A percentile compares a stretch with the other conserved stretches of the same genome.
These are phyloP conservation scores for Coemansia sp. DNA, from an alignment of 192 early-diverging fungal genomes.

Conservation along the genomic window DNA sequence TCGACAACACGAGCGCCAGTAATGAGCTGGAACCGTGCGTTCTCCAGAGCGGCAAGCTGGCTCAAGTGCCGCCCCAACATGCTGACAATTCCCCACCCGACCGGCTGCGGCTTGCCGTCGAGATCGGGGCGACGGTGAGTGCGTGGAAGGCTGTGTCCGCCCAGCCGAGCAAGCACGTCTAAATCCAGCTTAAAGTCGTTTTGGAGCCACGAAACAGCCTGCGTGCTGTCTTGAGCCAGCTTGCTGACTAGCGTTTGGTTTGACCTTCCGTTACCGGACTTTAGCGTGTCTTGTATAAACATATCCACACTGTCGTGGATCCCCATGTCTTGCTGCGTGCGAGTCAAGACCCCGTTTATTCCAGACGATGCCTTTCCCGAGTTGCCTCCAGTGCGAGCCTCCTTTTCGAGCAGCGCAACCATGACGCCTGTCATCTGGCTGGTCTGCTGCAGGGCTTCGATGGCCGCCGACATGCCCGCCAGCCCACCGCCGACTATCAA, in stretches of 20 bases:
- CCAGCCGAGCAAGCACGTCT: conserved; percentile 80
- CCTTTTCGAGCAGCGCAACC: conserved; percentile 37
- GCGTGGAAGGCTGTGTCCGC: conserved; percentile 91
- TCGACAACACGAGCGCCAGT: conserved; percentile 80
- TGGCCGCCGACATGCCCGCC: conserved; percentile 37
- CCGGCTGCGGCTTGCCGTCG: conserved; percentile 69
- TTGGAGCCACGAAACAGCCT: conserved; percentile 92
- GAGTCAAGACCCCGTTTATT: conserved; percentile 92
- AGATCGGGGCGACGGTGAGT: conserved; percentile 72
- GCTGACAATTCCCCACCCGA: conserved; percentile 95
- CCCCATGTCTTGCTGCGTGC: conserved; percentile 66
- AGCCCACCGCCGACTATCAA: conserved; percentile 37
- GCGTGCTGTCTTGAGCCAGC: conserved; percentile 77
- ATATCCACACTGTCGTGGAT: conserved; percentile 79
- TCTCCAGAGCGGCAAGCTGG: conserved; percentile 56
- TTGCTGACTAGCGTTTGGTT: conserved; percentile 79
- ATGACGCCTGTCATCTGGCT: conserved; percentile 3
- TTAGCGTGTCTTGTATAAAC: conserved; percentile 85
- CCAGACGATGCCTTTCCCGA: conserved; percentile 98
- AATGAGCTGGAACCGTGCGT: conserved; percentile 70
- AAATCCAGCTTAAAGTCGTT: conserved; percentile 86
- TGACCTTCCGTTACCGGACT: conserved; percentile 79
- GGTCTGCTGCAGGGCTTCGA: conserved; percentile 38
- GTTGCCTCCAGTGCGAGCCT: conserved; percentile 65
- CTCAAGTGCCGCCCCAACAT: conserved; percentile 80